These are phyloP conservation scores for Boletales sp. DNA, from an alignment of 768 basidiomycete species.

Conservation along the genomic window DNA sequence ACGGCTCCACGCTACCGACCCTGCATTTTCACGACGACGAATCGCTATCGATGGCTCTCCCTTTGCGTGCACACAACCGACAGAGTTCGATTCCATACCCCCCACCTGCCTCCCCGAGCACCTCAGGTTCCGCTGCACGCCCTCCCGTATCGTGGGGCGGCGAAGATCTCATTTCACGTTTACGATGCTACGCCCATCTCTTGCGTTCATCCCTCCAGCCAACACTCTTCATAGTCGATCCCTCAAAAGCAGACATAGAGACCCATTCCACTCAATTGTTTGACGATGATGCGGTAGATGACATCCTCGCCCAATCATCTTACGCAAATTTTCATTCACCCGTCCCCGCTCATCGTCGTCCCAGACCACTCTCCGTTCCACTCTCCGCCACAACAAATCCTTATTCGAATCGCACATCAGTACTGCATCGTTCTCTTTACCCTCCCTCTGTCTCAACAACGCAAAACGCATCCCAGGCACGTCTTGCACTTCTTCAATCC, in stretches of 20 bases:
- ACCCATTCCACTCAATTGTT: conserved; percentile 84
- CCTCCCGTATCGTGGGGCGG: conserved; percentile 73
- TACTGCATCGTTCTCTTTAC: conserved; percentile 73
- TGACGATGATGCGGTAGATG: conserved; percentile 82
- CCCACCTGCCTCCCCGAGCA: conserved; percentile 52
- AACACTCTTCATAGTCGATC: conserved; percentile 86
- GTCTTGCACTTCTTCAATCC: conserved; percentile 82
- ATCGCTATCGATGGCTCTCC: conserved; percentile 69
- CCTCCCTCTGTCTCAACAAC: conserved; percentile 49
- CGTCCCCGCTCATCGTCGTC: conserved; percentile 78
- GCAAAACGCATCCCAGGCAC: conserved; percentile 63
- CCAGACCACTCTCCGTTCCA: conserved; percentile 54
- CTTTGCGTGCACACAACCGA: conserved; percentile 33
- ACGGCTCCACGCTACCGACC: conserved; percentile 80
- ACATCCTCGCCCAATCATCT: conserved; percentile 78
- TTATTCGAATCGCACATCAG: conserved; percentile 66
- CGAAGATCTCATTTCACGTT: conserved; percentile 75
- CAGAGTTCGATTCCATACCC: conserved; percentile 53
- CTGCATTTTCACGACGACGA: conserved; percentile 98
- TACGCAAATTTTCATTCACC: conserved; percentile 77
- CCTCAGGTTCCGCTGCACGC: conserved; percentile 38
- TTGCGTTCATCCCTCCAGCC: conserved; percentile 85
- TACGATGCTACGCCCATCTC: conserved; percentile 75
- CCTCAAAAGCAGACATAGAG: conserved; percentile 89
- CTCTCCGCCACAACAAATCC: conserved; percentile 40